Evolutionary conservation across 2,329 filamentous ascomycete species (phyloP).

Genomic region (Bipolaris bicolor): DNA sequence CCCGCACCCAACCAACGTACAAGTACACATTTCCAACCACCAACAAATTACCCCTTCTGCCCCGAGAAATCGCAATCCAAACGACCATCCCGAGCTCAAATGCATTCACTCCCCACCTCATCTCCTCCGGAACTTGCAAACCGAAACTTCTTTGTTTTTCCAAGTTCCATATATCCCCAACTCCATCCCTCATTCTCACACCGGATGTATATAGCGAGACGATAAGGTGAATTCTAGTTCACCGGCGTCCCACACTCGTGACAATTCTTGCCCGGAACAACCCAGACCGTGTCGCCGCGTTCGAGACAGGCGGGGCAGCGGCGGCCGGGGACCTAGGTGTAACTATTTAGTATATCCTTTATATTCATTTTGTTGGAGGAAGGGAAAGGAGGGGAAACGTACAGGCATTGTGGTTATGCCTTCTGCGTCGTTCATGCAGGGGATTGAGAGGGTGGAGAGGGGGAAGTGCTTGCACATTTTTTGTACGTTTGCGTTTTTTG

Average conservation of each 20-base stretch:
- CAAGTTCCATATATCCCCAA: no score
- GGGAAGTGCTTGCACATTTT: slow-evolving; percentile 38
- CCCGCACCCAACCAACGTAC: no score
- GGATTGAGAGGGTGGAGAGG: slow-evolving; percentile 33
- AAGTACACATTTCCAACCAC: neutral
- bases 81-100: neutral
- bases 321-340: slow-evolving; percentile 46
- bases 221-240: slow-evolving; percentile 25
- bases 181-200: no score
- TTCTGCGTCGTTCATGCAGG: slow-evolving; percentile 37
- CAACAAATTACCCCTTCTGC: neutral
- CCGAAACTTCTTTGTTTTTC: neutral
- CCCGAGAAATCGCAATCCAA: neutral
- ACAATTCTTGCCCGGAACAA: slow-evolving; percentile 50
- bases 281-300: slow-evolving; percentile 50
- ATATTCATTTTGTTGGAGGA: neutral
- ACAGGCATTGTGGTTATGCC: slow-evolving; percentile 46
- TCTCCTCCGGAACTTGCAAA: no score
- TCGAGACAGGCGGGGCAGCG: slow-evolving; percentile 50
- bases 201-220: no score
- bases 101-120: no score
- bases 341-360: slow-evolving; percentile 4
- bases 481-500: no score
- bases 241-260: slow-evolving; percentile 50
- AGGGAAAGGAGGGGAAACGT: slow-evolving; percentile 10